Base-by-base conservation (phyloP, 2,329 filamentous ascomycete genomes). In the Calonectria ilicicola region DNA sequence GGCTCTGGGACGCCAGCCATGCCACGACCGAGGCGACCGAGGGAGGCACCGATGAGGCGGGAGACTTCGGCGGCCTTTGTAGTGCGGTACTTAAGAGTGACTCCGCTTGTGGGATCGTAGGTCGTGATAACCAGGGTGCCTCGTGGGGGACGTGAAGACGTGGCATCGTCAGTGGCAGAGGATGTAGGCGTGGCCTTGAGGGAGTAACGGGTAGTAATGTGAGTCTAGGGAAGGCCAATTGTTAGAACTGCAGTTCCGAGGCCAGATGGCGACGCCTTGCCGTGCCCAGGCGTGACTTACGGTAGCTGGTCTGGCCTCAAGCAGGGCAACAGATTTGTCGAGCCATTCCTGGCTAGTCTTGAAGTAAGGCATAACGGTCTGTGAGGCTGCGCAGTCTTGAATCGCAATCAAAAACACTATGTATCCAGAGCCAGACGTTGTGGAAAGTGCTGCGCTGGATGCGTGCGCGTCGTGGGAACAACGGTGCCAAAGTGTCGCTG, bases 161-260 rank as follows among this genome's bases (percentile, higher is more conserved):
- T 73, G 79, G 78, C 76, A 74, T 77, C 78, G 29, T 74, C 76
- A 56, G 77, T 75, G 72, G 79, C 63, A 62, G 81, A 80, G 65
- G 75, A 58, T 49, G 64, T n/a, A 7, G 60, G 69, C 46, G 84
- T 82, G 47, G 88, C 86, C 40, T 88, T 86, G 82, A 96, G 92
- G 82, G 91, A 93, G 91, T 98, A 99, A 88, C 94, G 95, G 75
- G 96, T 98, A 77, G 95, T 97, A 86, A 98, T 95, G 81, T 92
- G 91, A 60, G 96, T 96, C 96, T 98, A 14, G 1, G 15, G 15
- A 6, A 26, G 12, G 32, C 9, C 17, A 2, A 12, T 53, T 15
- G 35, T 70, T 47, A 70, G 62, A 51, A 32, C 35, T 23, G 29
- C 35, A 19, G 21, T 47, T 56, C n/a, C 3, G 12, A 14, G 32